Percentiles rank a stretch among this genome's conserved stretches.
These are phyloP conservation scores for Linnemannia exigua DNA, from an alignment of 192 early-diverging fungal genomes.

Conservation along the genomic window DNA sequence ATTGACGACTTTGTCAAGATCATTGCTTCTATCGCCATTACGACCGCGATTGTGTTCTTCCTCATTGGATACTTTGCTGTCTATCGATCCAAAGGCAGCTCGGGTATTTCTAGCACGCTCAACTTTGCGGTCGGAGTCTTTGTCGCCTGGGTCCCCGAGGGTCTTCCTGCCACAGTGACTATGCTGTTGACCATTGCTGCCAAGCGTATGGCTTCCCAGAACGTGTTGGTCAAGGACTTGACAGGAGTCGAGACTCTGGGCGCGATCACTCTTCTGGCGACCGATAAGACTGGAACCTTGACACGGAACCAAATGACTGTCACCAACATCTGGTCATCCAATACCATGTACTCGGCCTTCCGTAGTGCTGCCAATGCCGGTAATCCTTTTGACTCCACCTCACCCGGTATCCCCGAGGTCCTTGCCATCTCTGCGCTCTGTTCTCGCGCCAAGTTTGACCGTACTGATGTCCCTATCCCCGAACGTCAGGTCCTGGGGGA, in stretches of 20 bases:
- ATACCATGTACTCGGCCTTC: slow-evolving; percentile 71
- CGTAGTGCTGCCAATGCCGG: slow-evolving; percentile 54
- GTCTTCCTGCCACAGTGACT: slow-evolving; percentile 94
- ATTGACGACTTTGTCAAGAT: slow-evolving; percentile 88
- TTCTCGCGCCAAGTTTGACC: slow-evolving; percentile 91
- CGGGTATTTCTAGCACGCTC: slow-evolving; percentile 73
- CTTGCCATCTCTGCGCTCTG: slow-evolving; percentile 85
- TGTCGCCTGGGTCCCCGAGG: slow-evolving; percentile 94
- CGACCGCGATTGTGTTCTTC: slow-evolving; percentile 88
- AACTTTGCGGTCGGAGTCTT: slow-evolving; percentile 94
- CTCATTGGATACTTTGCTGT: slow-evolving; percentile 72
- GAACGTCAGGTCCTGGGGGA: slow-evolving; percentile 91
- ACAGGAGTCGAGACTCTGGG: slow-evolving; percentile 97
- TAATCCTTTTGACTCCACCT: slow-evolving; percentile 60
- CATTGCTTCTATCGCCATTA: slow-evolving; percentile 84
- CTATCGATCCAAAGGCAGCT: slow-evolving; percentile 51
- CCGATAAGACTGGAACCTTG: slow-evolving; percentile 97
- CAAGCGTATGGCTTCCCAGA: slow-evolving; percentile 89
- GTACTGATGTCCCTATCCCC: slow-evolving; percentile 85
- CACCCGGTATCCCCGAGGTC: slow-evolving; percentile 79
- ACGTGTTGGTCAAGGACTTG: slow-evolving; percentile 95
- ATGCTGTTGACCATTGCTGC: slow-evolving; percentile 96
- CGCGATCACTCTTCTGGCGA: slow-evolving; percentile 96
- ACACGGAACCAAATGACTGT: slow-evolving; percentile 98
- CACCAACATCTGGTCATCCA: slow-evolving; percentile 89